These are phyloP conservation scores for Mortierella polycephala DNA, from an alignment of 371 early-diverging fungal genomes.

Conservation along the genomic window DNA sequence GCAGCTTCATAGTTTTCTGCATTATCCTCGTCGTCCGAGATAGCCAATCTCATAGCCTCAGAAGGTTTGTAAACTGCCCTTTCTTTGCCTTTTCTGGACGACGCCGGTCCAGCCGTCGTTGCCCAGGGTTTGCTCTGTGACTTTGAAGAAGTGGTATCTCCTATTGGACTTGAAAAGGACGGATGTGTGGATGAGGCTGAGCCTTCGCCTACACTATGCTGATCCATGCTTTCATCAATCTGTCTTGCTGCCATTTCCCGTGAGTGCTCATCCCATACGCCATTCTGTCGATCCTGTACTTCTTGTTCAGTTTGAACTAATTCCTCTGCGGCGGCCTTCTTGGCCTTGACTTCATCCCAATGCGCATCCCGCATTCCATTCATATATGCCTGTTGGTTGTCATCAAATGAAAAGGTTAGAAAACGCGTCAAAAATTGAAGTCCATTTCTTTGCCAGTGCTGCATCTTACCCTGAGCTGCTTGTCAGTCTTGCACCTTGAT, in stretches of 20 bases:
- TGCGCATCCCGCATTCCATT: slow-evolving; percentile 38
- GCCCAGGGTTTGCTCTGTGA: background rate
- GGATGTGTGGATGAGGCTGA: background rate
- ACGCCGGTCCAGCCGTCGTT: slow-evolving; percentile 3
- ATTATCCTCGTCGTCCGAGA: slow-evolving; percentile 39
- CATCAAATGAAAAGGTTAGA: background rate
- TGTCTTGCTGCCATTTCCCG: slow-evolving; percentile 2
- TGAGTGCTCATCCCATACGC: slow-evolving; percentile 26
- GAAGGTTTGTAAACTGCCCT: slow-evolving; percentile 16
- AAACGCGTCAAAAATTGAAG: background rate
- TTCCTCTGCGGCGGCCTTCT: slow-evolving; percentile 6
- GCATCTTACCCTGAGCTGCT: slow-evolving; percentile 29
- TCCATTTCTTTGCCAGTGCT: background rate
- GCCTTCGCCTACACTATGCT: background rate
- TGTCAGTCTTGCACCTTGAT: slow-evolving; percentile 29
- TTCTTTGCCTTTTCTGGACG: slow-evolving; percentile 37
- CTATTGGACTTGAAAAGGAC: background rate
- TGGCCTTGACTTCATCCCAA: slow-evolving; percentile 19
- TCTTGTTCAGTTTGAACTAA: slow-evolving; percentile 12
- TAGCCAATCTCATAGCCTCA: slow-evolving; percentile 29
- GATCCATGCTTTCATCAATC: slow-evolving; percentile 2
- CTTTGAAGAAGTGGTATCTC: background rate
- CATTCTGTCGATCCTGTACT: slow-evolving; percentile 9
- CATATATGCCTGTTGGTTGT: slow-evolving; percentile 16
- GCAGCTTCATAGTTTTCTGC: slow-evolving; percentile 24